Conservation (phyloP, 106 monocot species). For the Dactylorhiza incarnata region DNA sequence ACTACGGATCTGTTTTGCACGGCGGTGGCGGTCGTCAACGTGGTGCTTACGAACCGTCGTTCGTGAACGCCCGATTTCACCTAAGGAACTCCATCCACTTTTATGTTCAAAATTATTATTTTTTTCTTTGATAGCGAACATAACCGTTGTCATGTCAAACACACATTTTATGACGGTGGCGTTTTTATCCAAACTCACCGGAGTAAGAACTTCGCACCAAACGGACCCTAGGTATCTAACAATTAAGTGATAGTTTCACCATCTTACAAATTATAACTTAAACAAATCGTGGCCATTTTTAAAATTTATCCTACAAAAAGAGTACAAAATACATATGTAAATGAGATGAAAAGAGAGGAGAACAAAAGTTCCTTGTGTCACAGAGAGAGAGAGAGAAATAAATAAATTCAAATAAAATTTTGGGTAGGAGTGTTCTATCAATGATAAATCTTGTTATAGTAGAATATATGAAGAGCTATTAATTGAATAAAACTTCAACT, state of each 20-base stretch:
- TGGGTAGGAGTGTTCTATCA: neutral
- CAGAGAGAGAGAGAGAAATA: neutral
- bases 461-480: neutral
- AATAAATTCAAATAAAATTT: neutral
- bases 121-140: no score
- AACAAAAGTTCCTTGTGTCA: neutral
- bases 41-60: no score
- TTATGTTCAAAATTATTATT: no score
- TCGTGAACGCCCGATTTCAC: no score
- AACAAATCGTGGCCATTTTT: neutral
- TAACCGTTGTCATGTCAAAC: no score
- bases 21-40: no score
- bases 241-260: neutral
- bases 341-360: neutral
- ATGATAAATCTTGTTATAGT: neutral
- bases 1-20: no score
- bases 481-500: neutral
- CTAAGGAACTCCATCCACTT: no score
- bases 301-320: neutral
- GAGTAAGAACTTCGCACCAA: neutral
- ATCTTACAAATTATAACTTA: neutral
- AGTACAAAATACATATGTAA: neutral
- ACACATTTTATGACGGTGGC: no score
- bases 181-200: no score
- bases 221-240: neutral